phyloP scores from a whole-genome alignment of 768 basidiomycete genomes.

The Termitomyces sp. region DNA sequence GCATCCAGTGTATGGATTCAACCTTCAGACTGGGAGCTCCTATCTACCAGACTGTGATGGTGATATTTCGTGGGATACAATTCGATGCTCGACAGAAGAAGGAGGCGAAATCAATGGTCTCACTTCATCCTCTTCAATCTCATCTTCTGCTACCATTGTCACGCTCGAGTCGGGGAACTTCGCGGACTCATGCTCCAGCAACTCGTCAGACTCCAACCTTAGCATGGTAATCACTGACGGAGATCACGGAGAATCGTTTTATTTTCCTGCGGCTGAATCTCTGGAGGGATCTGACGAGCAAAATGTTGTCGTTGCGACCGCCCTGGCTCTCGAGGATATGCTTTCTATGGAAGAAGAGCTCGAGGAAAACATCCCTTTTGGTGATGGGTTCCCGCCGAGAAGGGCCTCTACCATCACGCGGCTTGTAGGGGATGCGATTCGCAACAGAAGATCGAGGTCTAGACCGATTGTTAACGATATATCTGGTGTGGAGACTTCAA shows the following conservation, averaged over 20 bases:
- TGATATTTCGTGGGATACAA: slow-evolving; percentile 6
- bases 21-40: slow-evolving; percentile 1
- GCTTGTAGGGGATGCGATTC: slow-evolving; percentile 3
- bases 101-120: neutral
- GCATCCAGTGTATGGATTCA: neutral
- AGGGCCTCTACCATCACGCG: slow-evolving; percentile 4
- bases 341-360: neutral
- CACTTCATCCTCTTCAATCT: neutral
- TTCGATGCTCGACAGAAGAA: neutral
- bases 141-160: neutral
- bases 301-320: neutral
- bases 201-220: neutral
- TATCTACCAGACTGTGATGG: slow-evolving; percentile 4
- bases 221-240: neutral
- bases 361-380: neutral
- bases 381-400: neutral
- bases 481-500: neutral
- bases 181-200: neutral
- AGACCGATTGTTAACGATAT: neutral
- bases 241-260: neutral
- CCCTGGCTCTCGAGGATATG: neutral
- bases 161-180: neutral
- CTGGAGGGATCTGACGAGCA: neutral
- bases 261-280: neutral
- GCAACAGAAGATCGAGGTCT: neutral